Percentiles rank a stretch among this genome's conserved stretches.
Evolutionary conservation across 768 basidiomycete species (phyloP).

Genomic region (Sutorius australiensis): DNA sequence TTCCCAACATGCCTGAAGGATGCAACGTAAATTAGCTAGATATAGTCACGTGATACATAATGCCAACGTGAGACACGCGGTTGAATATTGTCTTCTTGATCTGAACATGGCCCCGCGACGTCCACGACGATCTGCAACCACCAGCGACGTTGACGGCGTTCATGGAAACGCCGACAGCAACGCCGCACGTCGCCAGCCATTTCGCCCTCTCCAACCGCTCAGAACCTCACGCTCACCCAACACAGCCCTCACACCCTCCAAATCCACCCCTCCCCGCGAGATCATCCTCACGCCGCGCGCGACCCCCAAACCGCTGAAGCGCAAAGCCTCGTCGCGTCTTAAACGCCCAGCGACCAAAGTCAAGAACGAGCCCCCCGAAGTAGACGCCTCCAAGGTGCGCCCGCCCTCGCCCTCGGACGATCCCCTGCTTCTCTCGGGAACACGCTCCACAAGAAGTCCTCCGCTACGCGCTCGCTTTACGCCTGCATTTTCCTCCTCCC

Average conservation of each 20-base stretch:
- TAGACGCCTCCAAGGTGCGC: conserved; percentile 56
- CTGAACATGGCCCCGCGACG: conserved; percentile 18
- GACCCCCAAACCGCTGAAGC: conserved; percentile 38
- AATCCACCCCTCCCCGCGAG: conserved; percentile 70
- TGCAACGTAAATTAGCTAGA: conserved; percentile 6
- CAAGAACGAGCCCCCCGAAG: conserved; percentile 65
- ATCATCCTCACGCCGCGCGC: conserved; percentile 42
- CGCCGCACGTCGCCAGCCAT: conserved; percentile 15
- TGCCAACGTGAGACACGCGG: conserved; percentile 2
- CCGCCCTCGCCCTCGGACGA: conserved; percentile 77
- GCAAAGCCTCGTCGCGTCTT: conserved; percentile 27
- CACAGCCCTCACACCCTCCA: conserved; percentile 34
- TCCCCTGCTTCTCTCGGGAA: conserved; percentile 57
- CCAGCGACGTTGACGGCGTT: neutral
- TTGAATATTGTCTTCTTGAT: conserved; percentile 10
- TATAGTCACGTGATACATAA: conserved; percentile 9
- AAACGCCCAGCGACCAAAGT: conserved; percentile 26
- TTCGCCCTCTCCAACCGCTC: conserved; percentile 15
- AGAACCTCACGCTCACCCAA: conserved; percentile 29
- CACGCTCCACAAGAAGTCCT: conserved; percentile 30
- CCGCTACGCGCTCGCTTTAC: conserved; percentile 35
- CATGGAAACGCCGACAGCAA: neutral
- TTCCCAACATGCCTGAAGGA: conserved; percentile 41
- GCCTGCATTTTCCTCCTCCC: conserved; percentile 34
- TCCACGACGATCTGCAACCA: conserved; percentile 9